These are phyloP conservation scores for Tetracladium maxilliforme DNA, from an alignment of 2,329 filamentous ascomycete species.

Conservation along the genomic window DNA sequence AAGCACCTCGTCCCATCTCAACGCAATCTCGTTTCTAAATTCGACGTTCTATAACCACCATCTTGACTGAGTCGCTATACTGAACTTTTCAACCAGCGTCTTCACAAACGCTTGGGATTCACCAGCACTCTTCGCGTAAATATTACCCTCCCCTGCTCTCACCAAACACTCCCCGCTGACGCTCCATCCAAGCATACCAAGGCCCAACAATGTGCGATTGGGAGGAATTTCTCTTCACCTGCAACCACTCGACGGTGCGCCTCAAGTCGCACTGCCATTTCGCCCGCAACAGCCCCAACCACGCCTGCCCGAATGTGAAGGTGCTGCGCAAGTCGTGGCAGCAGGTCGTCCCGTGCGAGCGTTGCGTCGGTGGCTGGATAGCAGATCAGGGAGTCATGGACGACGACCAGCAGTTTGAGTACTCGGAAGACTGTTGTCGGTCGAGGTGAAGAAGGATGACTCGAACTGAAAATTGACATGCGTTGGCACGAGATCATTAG, in stretches of 20 bases:
- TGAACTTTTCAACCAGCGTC: too few species aligned
- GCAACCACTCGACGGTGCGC: conserved; percentile 42
- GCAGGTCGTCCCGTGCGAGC: conserved; percentile 36
- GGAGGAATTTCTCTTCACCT: conserved; percentile 54
- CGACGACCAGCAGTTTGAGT: conserved; percentile 6
- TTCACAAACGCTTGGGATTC: too few species aligned
- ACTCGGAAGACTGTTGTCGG: background rate
- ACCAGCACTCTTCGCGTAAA: too few species aligned
- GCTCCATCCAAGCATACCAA: too few species aligned
- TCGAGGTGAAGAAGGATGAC: too few species aligned
- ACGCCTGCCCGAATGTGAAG: conserved; percentile 55
- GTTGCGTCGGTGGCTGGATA: conserved; percentile 20
- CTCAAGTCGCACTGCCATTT: conserved; percentile 61
- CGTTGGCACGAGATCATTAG: background rate
- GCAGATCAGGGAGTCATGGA: conserved; percentile 11
- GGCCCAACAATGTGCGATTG: conserved; percentile 65
- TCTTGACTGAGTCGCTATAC: too few species aligned
- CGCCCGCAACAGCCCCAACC: conserved; percentile 55
- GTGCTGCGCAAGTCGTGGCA: conserved; percentile 45
- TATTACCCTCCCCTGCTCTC: too few species aligned
- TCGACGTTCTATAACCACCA: too few species aligned
- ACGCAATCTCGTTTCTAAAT: too few species aligned
- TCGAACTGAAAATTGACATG: background rate
- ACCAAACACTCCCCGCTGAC: too few species aligned
- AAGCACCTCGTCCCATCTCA: too few species aligned